Evolutionary conservation across 768 basidiomycete genomes (phyloP), one percentile per base, ranked within the genome.

Genomic region (Russula earlei): DNA sequence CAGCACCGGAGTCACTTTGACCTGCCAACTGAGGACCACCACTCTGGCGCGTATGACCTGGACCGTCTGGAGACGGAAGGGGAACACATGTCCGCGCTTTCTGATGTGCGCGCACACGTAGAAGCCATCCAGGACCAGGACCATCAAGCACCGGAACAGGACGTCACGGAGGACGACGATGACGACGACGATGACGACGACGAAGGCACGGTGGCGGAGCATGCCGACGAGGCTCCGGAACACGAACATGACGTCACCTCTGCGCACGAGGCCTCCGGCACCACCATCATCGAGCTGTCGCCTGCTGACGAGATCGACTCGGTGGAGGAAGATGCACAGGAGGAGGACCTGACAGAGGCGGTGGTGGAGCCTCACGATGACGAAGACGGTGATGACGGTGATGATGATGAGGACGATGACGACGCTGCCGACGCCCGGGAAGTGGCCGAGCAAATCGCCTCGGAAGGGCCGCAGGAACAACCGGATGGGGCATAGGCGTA

Each of bases 311-410:
- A 58, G 8, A 41, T 31, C n/a, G 41, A 58, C 9, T 1, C 41
- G 12, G 22, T 41, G 33, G 57, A 58, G 27, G 57, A 58, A 29
- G 60, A 62, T 7, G 36, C 53, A 22, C 54, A 60, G 12, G 50
- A 61, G 49, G 52, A 61, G 31, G 61, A 62, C 41, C n/a, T 59
- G n/a, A 61, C 61, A 6, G 54, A 55, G 27, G 59, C 52, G 1
- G 46, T 43, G 19, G 54, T 56, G n/a, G 59, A 49, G 34, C 19
- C 43, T 5, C 58, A 55, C 1, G 49, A 59, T 8, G 54, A 44
- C 11, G 43, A 44, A 3, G 40, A 41, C 3, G 40, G 22, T 4
- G 40, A 41, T 6, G 29, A 33, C 5, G 40, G 22, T 4, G 40
- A 41, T 2, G 40, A 41, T 0, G 42, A 44, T 1, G 42, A 45